Percentiles rank a stretch among this genome's conserved stretches.
Conservation (phyloP, 768 basidiomycete genomes). For the Termitomyces sp. region DNA sequence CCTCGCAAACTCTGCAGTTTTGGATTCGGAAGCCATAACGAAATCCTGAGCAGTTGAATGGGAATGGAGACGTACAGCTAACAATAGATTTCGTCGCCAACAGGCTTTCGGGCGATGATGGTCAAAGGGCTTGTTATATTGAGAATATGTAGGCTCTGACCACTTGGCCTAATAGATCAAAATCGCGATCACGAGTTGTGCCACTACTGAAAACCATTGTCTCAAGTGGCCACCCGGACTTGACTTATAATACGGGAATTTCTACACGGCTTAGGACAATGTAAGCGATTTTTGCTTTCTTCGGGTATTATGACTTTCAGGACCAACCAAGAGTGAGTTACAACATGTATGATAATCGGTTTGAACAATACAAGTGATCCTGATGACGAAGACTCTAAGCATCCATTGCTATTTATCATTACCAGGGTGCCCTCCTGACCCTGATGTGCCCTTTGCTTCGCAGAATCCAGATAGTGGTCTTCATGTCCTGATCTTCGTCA, state of each 20-base stretch:
- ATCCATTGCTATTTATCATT: neutral
- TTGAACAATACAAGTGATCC: neutral
- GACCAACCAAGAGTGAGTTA: neutral
- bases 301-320: neutral
- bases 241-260: neutral
- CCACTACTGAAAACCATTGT: neutral
- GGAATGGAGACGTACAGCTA: neutral
- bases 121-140: neutral
- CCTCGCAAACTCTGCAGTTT: conserved; percentile 45
- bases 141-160: neutral
- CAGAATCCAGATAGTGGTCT: conserved; percentile 35
- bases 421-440: conserved; percentile 38
- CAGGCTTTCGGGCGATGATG: neutral
- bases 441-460: conserved; percentile 33
- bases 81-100: neutral
- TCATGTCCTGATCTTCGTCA: conserved; percentile 11
- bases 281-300: too few species aligned
- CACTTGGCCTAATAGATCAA: neutral
- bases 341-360: neutral
- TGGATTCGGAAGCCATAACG: conserved; percentile 24
- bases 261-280: neutral
- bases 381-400: neutral
- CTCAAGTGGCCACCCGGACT: neutral
- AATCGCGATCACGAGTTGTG: neutral
- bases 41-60: conserved; percentile 1